phyloP scores from a whole-genome alignment of 345 rosid species.

The Ailanthus altissimus region DNA sequence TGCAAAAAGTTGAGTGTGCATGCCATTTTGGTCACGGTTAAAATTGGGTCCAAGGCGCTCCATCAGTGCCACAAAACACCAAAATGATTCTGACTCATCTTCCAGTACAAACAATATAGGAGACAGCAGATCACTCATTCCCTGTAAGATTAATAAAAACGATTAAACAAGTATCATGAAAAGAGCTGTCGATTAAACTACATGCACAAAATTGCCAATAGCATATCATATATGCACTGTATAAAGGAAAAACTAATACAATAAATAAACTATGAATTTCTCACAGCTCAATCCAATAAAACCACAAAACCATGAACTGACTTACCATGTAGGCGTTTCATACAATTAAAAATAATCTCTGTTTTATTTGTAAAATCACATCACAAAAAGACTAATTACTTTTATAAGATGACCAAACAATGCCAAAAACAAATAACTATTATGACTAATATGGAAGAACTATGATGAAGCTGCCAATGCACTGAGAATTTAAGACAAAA shows the following conservation, averaged over 20 bases:
- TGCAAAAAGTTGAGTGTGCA: conserved; percentile 98
- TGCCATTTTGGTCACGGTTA: conserved; percentile 95
- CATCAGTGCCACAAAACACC: conserved; percentile 96
- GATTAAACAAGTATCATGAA: neutral
- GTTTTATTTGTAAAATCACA: neutral
- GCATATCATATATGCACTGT: neutral
- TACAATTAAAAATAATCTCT: neutral
- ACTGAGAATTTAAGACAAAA: conserved; percentile 6
- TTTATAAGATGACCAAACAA: neutral
- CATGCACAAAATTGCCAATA: neutral
- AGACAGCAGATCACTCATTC: conserved; percentile 94
- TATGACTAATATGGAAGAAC: neutral
- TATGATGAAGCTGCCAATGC: neutral
- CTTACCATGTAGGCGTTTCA: neutral
- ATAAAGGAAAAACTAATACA: neutral
- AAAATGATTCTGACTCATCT: conserved; percentile 91
- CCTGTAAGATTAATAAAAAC: conserved; percentile 48
- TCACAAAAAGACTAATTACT: neutral
- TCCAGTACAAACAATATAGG: conserved; percentile 87
- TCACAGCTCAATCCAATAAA: neutral
- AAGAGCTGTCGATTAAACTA: neutral
- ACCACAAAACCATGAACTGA: neutral
- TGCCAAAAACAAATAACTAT: neutral
- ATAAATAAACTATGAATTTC: neutral
- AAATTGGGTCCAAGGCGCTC: conserved; percentile 99